These are phyloP conservation scores for Globisporangium radiosum DNA, from an alignment of 352 stramenopile genomes.

Conservation along the genomic window DNA sequence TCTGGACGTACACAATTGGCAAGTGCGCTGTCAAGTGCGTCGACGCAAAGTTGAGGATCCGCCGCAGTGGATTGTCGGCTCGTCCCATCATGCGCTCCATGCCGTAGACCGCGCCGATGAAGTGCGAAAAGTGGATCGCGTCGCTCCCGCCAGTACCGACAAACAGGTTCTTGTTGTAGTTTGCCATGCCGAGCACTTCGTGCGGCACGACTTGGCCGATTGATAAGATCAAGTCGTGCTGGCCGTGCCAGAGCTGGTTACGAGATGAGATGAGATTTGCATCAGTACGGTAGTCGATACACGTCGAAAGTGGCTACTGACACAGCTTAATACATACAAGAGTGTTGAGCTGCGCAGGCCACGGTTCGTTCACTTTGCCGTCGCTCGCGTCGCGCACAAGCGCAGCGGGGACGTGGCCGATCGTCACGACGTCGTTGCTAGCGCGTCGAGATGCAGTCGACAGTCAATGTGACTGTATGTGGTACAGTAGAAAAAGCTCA, in stretches of 20 bases:
- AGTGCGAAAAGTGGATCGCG: constrained; percentile 97
- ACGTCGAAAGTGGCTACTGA: not conserved
- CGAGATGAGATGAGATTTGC: not conserved
- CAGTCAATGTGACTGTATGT: too few species aligned
- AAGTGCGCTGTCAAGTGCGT: constrained; percentile 87
- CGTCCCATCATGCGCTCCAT: constrained; percentile 98
- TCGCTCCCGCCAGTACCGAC: constrained; percentile 92
- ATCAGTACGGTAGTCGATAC: not conserved
- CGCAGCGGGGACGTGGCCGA: constrained; percentile 90
- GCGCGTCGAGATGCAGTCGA: not conserved
- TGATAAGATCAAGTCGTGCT: constrained; percentile 91
- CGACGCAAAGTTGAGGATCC: constrained; percentile 95
- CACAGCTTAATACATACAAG: constrained; percentile 52
- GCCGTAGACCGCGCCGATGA: constrained; percentile 96
- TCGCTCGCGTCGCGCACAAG: constrained; percentile 92
- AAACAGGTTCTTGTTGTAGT: constrained; percentile 99
- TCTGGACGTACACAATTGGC: constrained; percentile 95
- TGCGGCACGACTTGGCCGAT: constrained; percentile 97
- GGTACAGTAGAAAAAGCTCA: too few species aligned
- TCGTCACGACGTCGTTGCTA: constrained; percentile 94
- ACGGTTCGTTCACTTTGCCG: constrained; percentile 93
- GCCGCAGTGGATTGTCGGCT: constrained; percentile 92
- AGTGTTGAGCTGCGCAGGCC: constrained; percentile 96
- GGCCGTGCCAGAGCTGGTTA: constrained; percentile 84
- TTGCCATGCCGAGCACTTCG: constrained; percentile 98